Percentiles rank a stretch among this genome's conserved stretches.
phyloP scores from a whole-genome alignment of 306 rosid species.

The Medicago arabica region DNA sequence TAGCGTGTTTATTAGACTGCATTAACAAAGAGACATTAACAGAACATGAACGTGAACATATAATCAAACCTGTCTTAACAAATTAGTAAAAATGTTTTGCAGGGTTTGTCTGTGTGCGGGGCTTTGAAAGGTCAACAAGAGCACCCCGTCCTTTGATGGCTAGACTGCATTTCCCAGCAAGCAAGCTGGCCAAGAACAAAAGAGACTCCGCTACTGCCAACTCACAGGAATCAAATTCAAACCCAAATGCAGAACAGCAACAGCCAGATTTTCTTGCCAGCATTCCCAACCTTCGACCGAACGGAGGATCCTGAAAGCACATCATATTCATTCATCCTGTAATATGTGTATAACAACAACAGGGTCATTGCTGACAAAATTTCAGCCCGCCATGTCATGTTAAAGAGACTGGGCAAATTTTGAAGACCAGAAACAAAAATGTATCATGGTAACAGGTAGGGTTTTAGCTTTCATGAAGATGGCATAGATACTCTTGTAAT shows the following conservation, averaged over 20 bases:
- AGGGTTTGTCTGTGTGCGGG: conserved; percentile 93
- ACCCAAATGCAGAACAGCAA: conserved; percentile 23
- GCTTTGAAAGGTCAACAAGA: conserved; percentile 65
- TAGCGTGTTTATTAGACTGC: too few species aligned
- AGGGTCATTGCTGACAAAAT: conserved; percentile 28
- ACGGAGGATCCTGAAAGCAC: conserved; percentile 14
- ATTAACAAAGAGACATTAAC: too few species aligned
- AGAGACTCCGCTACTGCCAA: conserved; percentile 20
- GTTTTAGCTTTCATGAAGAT: conserved; percentile 19
- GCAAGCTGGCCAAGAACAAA: conserved; percentile 61
- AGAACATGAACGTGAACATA: background rate
- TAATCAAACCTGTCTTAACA: conserved; percentile 31
- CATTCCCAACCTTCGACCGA: conserved; percentile 28
- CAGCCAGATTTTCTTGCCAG: conserved; percentile 35
- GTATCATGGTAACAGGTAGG: conserved; percentile 12
- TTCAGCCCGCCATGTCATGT: conserved; percentile 25
- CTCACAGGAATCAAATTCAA: conserved; percentile 25
- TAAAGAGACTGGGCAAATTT: conserved; percentile 25
- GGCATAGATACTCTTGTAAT: conserved; percentile 8
- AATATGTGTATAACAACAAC: conserved; percentile 9
- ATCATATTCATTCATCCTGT: conserved; percentile 11
- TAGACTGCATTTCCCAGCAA: conserved; percentile 78
- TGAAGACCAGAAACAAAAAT: conserved; percentile 28
- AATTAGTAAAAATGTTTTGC: conserved; percentile 42
- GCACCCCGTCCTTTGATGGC: conserved; percentile 86